Percentiles rank a stretch among this genome's conserved stretches.
phyloP scores from a whole-genome alignment of 1,284 basidiomycete genomes.

The Vanrija pseudolonga region DNA sequence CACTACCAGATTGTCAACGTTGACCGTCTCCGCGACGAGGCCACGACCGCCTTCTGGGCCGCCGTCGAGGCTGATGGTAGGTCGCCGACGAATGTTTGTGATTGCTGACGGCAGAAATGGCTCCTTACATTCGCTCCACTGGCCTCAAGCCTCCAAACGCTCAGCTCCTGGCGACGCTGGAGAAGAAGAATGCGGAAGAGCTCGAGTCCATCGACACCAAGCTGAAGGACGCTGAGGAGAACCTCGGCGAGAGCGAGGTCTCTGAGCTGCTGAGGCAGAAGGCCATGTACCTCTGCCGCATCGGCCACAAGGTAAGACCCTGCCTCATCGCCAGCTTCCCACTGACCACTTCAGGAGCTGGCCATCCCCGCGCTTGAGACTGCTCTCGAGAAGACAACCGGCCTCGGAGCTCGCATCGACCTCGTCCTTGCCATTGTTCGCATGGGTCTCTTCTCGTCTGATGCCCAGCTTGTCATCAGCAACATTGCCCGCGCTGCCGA shows the following conservation, averaged over 20 bases:
- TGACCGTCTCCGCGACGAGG: constrained; percentile 62
- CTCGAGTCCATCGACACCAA: constrained; percentile 73
- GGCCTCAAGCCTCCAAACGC: constrained; percentile 53
- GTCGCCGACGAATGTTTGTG: constrained; percentile 28
- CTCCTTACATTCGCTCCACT: constrained; percentile 60
- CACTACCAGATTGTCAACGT: constrained; percentile 70
- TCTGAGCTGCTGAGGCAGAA: constrained; percentile 79
- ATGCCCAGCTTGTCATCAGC: constrained; percentile 67
- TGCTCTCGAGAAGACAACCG: constrained; percentile 87
- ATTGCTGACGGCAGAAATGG: constrained; percentile 62
- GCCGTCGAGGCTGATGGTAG: constrained; percentile 81
- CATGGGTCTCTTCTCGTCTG: constrained; percentile 86
- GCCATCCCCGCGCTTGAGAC: constrained; percentile 76
- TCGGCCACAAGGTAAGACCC: constrained; percentile 82
- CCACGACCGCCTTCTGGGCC: constrained; percentile 63
- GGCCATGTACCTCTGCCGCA: constrained; percentile 80
- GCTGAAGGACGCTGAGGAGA: constrained; percentile 81
- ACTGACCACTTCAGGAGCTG: constrained; percentile 55
- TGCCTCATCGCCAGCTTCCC: neutral
- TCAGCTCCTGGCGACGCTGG: constrained; percentile 63
- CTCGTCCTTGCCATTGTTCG: constrained; percentile 83
- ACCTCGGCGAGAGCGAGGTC: constrained; percentile 90
- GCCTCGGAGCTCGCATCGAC: constrained; percentile 89
- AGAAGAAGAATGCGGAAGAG: constrained; percentile 70
- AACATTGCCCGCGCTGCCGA: constrained; percentile 78